Percentiles rank a stretch among this genome's conserved stretches.
These are phyloP conservation scores for Pezicula rhizophila DNA, from an alignment of 2,329 filamentous ascomycete genomes.

Conservation along the genomic window DNA sequence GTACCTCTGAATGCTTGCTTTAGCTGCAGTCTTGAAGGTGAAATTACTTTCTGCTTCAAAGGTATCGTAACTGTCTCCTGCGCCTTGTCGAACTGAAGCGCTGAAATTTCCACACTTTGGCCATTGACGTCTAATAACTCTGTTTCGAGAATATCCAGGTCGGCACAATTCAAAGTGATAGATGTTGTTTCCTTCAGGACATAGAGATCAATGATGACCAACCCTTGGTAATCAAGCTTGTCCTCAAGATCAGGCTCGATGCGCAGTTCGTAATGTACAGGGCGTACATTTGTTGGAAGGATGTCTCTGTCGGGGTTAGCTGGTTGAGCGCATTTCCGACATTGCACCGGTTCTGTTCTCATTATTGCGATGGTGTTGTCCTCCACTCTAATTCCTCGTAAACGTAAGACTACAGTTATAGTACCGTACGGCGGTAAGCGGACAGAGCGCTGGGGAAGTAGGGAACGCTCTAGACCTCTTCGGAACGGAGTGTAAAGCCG, in stretches of 20 bases:
- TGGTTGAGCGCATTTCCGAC: not conserved
- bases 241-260: slow-evolving; percentile 8
- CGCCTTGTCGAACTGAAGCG: not conserved
- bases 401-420: too few relatives aligned
- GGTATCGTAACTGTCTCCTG: not conserved
- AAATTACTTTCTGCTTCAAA: not conserved
- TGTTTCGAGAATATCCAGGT: slow-evolving; percentile 4
- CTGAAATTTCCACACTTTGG: not conserved
- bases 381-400: too few relatives aligned
- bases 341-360: not conserved
- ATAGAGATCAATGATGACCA: slow-evolving; percentile 1
- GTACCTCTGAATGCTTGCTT: slow-evolving; percentile 7
- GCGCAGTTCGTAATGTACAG: slow-evolving; percentile 5
- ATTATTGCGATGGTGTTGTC: not conserved
- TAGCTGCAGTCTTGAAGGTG: not conserved
- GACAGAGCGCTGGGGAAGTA: too few relatives aligned
- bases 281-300: slow-evolving; percentile 3
- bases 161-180: slow-evolving; percentile 3
- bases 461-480: too few relatives aligned
- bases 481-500: too few relatives aligned
- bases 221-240: slow-evolving; percentile 1
- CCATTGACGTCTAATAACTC: slow-evolving; percentile 1
- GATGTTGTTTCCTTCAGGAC: slow-evolving; percentile 2
- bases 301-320: slow-evolving; percentile 2
- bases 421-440: too few relatives aligned